Conservation (phyloP, 2,329 filamentous ascomycete genomes). For the Tolypocladium amazonense region DNA sequence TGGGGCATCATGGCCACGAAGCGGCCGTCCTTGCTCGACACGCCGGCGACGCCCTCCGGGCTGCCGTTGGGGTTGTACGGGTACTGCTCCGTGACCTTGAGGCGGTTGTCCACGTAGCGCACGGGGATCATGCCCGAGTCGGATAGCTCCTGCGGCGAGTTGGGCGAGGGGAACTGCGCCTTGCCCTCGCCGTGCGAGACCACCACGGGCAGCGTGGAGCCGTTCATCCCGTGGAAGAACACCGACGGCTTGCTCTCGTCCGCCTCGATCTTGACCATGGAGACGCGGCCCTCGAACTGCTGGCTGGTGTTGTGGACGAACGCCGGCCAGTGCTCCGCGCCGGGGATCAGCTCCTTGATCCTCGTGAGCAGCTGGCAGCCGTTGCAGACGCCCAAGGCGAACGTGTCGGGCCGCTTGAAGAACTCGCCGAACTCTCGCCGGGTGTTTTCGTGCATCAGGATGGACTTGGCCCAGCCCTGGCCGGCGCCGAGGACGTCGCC, state of each 20-base stretch:
- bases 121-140: slow-evolving; percentile 62
- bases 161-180: slow-evolving; percentile 54
- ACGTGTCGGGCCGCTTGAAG: slow-evolving; percentile 82
- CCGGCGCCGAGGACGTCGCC: slow-evolving; percentile 82
- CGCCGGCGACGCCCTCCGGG: slow-evolving; percentile 69
- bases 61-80: slow-evolving; percentile 83
- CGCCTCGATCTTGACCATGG: slow-evolving; percentile 69
- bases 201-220: slow-evolving; percentile 71
- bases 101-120: slow-evolving; percentile 74
- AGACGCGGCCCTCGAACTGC: slow-evolving; percentile 82
- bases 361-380: slow-evolving; percentile 91
- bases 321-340: slow-evolving; percentile 71
- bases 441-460: slow-evolving; percentile 70
- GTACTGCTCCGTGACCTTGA: slow-evolving; percentile 67
- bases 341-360: slow-evolving; percentile 70
- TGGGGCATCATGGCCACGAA: slow-evolving; percentile 90
- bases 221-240: slow-evolving; percentile 83
- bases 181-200: slow-evolving; percentile 88
- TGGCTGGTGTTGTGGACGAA: slow-evolving; percentile 78
- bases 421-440: slow-evolving; percentile 72
- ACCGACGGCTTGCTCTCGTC: slow-evolving; percentile 51
- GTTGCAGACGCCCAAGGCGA: slow-evolving; percentile 90
- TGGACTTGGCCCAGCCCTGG: slow-evolving; percentile 90
- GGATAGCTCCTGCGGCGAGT: slow-evolving; percentile 43
- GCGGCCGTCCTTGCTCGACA: slow-evolving; percentile 65